These are phyloP conservation scores for Pilaira anomala DNA, from an alignment of 192 early-diverging fungal species.

Conservation along the genomic window DNA sequence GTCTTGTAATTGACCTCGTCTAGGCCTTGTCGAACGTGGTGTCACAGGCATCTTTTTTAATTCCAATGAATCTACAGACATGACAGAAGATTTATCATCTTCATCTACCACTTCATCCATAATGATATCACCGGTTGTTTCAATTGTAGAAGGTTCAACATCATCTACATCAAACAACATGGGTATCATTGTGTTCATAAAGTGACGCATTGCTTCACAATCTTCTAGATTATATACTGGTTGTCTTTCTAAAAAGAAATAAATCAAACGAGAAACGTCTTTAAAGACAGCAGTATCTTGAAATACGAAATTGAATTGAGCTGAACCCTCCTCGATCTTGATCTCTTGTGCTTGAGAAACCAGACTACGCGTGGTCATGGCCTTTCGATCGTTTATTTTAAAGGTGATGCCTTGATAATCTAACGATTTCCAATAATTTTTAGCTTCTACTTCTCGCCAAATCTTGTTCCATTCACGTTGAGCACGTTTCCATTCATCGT, in stretches of 20 bases:
- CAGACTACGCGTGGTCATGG: conserved; percentile 66
- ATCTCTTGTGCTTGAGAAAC: conserved; percentile 35
- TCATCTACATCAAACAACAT: conserved; percentile 56
- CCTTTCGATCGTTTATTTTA: conserved; percentile 81
- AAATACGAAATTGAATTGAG: conserved; percentile 42
- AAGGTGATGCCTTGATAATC: conserved; percentile 93
- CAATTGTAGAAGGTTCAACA: conserved; percentile 5
- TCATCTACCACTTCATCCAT: conserved; percentile 13
- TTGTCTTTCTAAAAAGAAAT: conserved; percentile 62
- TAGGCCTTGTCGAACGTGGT: neutral
- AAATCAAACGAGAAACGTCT: conserved; percentile 72
- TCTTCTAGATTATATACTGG: conserved; percentile 51
- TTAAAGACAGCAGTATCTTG: conserved; percentile 68
- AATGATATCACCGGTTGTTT: conserved; percentile 17
- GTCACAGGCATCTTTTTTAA: neutral
- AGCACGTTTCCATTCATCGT: conserved; percentile 92
- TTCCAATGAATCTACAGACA: conserved; percentile 16
- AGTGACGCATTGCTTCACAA: conserved; percentile 69
- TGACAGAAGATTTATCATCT: conserved; percentile 4
- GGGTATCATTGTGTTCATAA: conserved; percentile 68
- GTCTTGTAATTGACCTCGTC: conserved; percentile 7
- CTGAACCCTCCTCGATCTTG: neutral
- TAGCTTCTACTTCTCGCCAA: conserved; percentile 89
- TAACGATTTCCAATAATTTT: conserved; percentile 92
- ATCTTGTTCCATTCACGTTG: conserved; percentile 61